Evolutionary conservation across 305 asterid species (phyloP).

Genomic region (Salvia sclarea): DNA sequence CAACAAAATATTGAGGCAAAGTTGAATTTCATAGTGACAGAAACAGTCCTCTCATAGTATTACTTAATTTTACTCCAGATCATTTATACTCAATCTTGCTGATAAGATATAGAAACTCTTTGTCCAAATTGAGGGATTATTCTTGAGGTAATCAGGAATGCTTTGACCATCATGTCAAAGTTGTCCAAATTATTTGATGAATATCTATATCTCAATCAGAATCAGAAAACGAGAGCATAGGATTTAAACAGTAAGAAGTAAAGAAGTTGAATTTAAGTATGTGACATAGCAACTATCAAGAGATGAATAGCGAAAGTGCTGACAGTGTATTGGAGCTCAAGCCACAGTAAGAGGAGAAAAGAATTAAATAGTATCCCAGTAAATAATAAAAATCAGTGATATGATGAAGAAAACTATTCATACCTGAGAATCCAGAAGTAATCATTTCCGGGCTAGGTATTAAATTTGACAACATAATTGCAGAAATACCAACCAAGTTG

Average conservation of each 20-base stretch:
- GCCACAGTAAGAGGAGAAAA: background rate
- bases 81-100: background rate
- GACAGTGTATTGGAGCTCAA: background rate
- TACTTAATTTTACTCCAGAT: background rate
- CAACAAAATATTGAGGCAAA: background rate
- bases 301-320: background rate
- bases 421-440: background rate
- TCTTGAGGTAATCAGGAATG: background rate
- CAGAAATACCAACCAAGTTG: no score
- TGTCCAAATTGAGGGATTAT: background rate
- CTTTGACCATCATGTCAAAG: background rate
- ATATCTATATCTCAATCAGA: background rate
- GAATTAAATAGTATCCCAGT: background rate
- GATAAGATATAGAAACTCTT: background rate
- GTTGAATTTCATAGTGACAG: background rate
- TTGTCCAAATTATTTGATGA: background rate
- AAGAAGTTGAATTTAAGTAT: background rate
- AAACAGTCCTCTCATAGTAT: background rate
- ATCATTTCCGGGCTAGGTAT: background rate
- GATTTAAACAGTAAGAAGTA: background rate
- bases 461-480: background rate
- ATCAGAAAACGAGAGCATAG: no score
- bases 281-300: background rate
- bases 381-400: slow-evolving; percentile 3
- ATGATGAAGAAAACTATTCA: background rate